Percentiles rank a stretch among this genome's conserved stretches.
Evolutionary conservation across 345 rosid genomes (phyloP).

Genomic region (Cardamine occulta): DNA sequence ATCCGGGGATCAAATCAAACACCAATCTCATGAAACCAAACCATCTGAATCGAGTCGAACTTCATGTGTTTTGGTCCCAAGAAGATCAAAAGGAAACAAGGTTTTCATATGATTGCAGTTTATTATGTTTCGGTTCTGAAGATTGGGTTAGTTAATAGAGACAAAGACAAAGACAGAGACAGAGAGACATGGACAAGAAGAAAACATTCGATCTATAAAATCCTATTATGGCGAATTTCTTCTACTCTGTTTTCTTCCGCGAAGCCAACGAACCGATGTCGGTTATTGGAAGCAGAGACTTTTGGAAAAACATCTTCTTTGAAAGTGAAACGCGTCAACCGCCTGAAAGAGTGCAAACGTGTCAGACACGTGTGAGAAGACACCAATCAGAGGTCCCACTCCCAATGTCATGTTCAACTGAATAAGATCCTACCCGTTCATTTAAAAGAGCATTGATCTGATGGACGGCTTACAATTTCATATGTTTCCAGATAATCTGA

Average conservation of each 20-base stretch:
- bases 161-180: not conserved
- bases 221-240: not conserved
- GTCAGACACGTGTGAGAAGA: slow-evolving; percentile 32
- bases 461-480: slow-evolving; percentile 12
- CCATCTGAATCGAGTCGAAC: slow-evolving; percentile 13
- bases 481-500: not conserved
- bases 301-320: not conserved
- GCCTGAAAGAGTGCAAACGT: slow-evolving; percentile 42
- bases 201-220: slow-evolving; percentile 13
- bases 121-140: not conserved
- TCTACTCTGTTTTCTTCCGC: not conserved
- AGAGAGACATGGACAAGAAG: not conserved
- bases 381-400: not conserved
- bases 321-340: slow-evolving; percentile 42
- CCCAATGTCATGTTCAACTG: not conserved
- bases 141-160: slow-evolving; percentile 18
- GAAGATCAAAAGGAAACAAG: not conserved
- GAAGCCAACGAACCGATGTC: not conserved
- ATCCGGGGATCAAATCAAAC: slow-evolving; percentile 13
- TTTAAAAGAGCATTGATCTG: not conserved
- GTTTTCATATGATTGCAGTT: not conserved
- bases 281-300: not conserved
- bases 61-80: not conserved
- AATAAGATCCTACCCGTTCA: slow-evolving; percentile 9
- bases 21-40: slow-evolving; percentile 21